These are phyloP conservation scores for Cercis canadensis DNA, from an alignment of 306 rosid species.

Conservation along the genomic window DNA sequence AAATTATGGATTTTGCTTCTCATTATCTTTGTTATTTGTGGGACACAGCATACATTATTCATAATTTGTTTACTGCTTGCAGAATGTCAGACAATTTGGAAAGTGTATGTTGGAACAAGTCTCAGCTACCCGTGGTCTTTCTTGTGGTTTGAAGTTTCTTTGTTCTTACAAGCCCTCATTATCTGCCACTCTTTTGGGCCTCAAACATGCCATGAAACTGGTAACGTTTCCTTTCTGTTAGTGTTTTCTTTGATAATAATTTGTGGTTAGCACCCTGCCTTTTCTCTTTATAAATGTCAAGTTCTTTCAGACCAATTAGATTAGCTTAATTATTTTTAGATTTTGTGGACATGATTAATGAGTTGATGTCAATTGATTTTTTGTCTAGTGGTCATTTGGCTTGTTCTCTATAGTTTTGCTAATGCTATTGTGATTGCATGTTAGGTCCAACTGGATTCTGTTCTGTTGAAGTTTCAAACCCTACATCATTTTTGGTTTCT, in stretches of 20 bases:
- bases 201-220: conserved; percentile 91
- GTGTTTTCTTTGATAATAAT: conserved; percentile 33
- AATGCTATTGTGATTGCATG: conserved; percentile 40
- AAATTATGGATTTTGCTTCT: conserved; percentile 30
- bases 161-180: conserved; percentile 65
- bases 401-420: conserved; percentile 21
- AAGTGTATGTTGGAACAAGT: conserved; percentile 86
- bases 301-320: conserved; percentile 18
- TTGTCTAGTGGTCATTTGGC: conserved; percentile 13
- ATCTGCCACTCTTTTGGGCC: conserved; percentile 68
- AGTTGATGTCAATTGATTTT: conserved; percentile 29
- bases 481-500: conserved; percentile 91
- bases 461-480: conserved; percentile 71
- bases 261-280: conserved; percentile 31
- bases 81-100: conserved; percentile 89
- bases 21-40: conserved; percentile 25
- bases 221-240: conserved; percentile 51
- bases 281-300: background rate
- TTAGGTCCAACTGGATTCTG: conserved; percentile 80
- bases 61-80: conserved; percentile 42
- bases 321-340: conserved; percentile 10
- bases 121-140: conserved; percentile 82
- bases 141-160: conserved; percentile 85
- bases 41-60: conserved; percentile 16
- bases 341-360: conserved; percentile 31